Percentiles rank a stretch among this genome's conserved stretches.
Evolutionary conservation across 2,329 filamentous ascomycete species (phyloP).

Genomic region (Colletotrichum coccodes): DNA sequence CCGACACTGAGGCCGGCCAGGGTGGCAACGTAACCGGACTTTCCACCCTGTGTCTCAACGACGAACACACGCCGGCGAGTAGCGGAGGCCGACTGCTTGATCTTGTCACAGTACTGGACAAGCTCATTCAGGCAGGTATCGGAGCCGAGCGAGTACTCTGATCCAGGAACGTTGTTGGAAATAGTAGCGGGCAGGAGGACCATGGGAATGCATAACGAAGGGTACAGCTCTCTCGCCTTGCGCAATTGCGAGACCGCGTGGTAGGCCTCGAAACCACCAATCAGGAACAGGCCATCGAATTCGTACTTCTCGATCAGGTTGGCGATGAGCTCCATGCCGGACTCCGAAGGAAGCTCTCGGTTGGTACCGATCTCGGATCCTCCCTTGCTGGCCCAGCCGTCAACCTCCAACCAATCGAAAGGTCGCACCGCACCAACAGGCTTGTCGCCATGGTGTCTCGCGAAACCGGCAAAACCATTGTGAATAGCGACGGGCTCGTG

Average conservation of each 20-base stretch:
- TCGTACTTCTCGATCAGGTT: slow-evolving; percentile 86
- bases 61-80: slow-evolving; percentile 95
- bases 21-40: slow-evolving; percentile 92
- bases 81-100: slow-evolving; percentile 95
- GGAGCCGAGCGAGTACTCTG: slow-evolving; percentile 95
- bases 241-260: slow-evolving; percentile 90
- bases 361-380: slow-evolving; percentile 99
- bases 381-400: slow-evolving; percentile 94
- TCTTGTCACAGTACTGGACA: slow-evolving; percentile 95
- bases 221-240: slow-evolving; percentile 80
- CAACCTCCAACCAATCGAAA: slow-evolving; percentile 93
- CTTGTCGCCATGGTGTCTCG: slow-evolving; percentile 87
- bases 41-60: slow-evolving; percentile 95
- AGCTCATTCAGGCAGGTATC: slow-evolving; percentile 97
- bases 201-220: slow-evolving; percentile 92
- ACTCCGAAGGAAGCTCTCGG: slow-evolving; percentile 87
- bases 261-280: slow-evolving; percentile 97
- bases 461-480: slow-evolving; percentile 95
- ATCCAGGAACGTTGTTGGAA: slow-evolving; percentile 97
- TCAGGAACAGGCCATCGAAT: slow-evolving; percentile 90
- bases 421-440: slow-evolving; percentile 85
- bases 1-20: slow-evolving; percentile 92
- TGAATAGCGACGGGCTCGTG: slow-evolving; percentile 93
- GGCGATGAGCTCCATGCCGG: slow-evolving; percentile 84
- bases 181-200: slow-evolving; percentile 94